Conservation (phyloP, 805 yeast species). For the Ogataea paraovalis region DNA sequence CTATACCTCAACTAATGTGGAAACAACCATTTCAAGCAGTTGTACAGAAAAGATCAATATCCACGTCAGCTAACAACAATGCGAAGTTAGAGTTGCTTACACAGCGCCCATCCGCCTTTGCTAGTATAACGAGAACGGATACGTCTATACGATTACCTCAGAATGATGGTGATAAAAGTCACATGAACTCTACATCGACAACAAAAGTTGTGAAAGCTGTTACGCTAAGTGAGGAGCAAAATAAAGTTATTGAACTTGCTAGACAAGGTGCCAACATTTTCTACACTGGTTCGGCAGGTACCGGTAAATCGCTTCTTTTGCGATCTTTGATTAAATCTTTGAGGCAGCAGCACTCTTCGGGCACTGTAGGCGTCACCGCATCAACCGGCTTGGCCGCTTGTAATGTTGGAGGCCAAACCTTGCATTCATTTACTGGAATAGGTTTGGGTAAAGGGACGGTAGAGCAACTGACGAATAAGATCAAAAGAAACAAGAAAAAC, state of each 20-base stretch:
- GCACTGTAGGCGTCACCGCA: slow-evolving; percentile 70
- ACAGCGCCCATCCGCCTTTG: slow-evolving; percentile 13
- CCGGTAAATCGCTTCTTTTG: slow-evolving; percentile 91
- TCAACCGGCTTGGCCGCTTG: slow-evolving; percentile 85
- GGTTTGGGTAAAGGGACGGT: slow-evolving; percentile 63
- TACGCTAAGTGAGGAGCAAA: slow-evolving; percentile 57
- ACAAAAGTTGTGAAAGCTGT: slow-evolving; percentile 20
- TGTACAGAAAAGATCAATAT: slow-evolving; percentile 2
- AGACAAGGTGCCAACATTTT: slow-evolving; percentile 65
- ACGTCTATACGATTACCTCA: neutral
- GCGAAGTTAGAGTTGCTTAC: slow-evolving; percentile 18
- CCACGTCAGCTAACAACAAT: slow-evolving; percentile 9
- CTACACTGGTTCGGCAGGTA: slow-evolving; percentile 97
- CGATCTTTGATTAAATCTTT: slow-evolving; percentile 55
- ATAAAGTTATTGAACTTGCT: slow-evolving; percentile 58
- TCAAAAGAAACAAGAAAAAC: slow-evolving; percentile 49
- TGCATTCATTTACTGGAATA: slow-evolving; percentile 74
- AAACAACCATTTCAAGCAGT: neutral
- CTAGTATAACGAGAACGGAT: neutral
- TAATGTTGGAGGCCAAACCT: slow-evolving; percentile 73
- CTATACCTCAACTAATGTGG: neutral
- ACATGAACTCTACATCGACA: neutral
- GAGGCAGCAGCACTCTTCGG: slow-evolving; percentile 39
- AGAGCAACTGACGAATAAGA: slow-evolving; percentile 43
- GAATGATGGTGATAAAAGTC: neutral